phyloP scores from a whole-genome alignment of 441 rosid genomes.

The Melastoma candidum region DNA sequence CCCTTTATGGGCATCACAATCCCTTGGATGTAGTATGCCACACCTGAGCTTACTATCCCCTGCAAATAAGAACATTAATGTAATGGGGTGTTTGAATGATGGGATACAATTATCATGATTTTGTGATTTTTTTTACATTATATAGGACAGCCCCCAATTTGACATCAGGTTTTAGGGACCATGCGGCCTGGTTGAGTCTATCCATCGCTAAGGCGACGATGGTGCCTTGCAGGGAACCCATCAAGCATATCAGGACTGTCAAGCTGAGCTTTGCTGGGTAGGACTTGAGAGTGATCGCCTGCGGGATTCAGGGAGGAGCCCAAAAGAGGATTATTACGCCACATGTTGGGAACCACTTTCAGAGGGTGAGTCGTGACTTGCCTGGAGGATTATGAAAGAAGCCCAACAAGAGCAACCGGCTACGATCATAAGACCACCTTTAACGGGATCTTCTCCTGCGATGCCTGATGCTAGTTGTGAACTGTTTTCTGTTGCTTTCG shows the following conservation, averaged over 20 bases:
- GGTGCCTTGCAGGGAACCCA: constrained; percentile 25
- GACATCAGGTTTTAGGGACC: constrained; percentile 33
- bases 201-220: constrained; percentile 31
- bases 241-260: constrained; percentile 29
- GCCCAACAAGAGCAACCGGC: constrained; percentile 46
- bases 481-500: constrained; percentile 12
- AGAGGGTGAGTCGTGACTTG: constrained; percentile 7
- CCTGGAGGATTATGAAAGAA: constrained; percentile 45
- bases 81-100: neutral
- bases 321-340: too few species aligned
- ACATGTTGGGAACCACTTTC: too few species aligned
- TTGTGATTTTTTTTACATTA: constrained; percentile 24
- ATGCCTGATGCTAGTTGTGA: constrained; percentile 11
- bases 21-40: constrained; percentile 33
- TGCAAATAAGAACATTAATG: constrained; percentile 12
- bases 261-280: constrained; percentile 40
- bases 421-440: constrained; percentile 38
- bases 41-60: constrained; percentile 50
- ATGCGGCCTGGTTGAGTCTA: constrained; percentile 23
- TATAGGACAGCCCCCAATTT: constrained; percentile 29
- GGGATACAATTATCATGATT: neutral
- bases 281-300: constrained; percentile 40
- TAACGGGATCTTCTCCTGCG: constrained; percentile 25
- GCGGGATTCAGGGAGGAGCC: neutral
- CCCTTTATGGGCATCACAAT: constrained; percentile 37